Conservation (phyloP, 768 basidiomycete species). For the Pulveroboletus sp. region DNA sequence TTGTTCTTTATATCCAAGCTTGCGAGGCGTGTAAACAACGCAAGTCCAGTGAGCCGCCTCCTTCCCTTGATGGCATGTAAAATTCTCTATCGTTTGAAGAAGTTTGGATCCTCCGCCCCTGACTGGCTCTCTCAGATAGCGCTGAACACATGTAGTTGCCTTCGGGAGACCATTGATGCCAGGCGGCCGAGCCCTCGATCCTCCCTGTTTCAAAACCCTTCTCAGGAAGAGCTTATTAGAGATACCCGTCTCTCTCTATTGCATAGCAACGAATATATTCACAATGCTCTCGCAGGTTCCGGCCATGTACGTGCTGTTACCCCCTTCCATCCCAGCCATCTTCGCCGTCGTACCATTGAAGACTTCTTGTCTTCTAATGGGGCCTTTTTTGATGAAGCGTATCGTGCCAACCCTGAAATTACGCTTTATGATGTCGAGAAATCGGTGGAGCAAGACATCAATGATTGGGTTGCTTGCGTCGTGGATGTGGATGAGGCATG, state of each 20-base stretch:
- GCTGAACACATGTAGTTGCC: slow-evolving; percentile 26
- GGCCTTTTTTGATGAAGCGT: slow-evolving; percentile 6
- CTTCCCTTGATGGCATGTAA: slow-evolving; percentile 24
- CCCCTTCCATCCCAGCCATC: not conserved
- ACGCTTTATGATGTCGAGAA: slow-evolving; percentile 38
- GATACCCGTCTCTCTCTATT: slow-evolving; percentile 35
- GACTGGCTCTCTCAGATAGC: slow-evolving; percentile 38
- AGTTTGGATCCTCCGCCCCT: slow-evolving; percentile 14
- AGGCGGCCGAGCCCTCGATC: slow-evolving; percentile 18
- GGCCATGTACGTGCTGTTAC: slow-evolving; percentile 5
- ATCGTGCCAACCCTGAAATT: slow-evolving; percentile 1
- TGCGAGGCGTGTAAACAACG: slow-evolving; percentile 16
- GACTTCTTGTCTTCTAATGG: slow-evolving; percentile 15
- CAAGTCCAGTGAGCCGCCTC: slow-evolving; percentile 20
- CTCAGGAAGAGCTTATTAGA: not conserved
- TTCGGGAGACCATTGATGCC: slow-evolving; percentile 3
- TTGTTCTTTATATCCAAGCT: slow-evolving; percentile 35
- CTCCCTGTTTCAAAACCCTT: slow-evolving; percentile 19
- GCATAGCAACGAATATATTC: slow-evolving; percentile 28
- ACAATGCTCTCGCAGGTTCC: slow-evolving; percentile 10
- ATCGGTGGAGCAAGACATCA: slow-evolving; percentile 28
- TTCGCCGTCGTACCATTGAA: slow-evolving; percentile 5
- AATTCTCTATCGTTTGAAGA: slow-evolving; percentile 14
- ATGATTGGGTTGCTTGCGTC: slow-evolving; percentile 29
- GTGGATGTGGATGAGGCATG: slow-evolving; percentile 6